Evolutionary conservation across 768 basidiomycete species (phyloP).

Genomic region (Lactarius indigo): DNA sequence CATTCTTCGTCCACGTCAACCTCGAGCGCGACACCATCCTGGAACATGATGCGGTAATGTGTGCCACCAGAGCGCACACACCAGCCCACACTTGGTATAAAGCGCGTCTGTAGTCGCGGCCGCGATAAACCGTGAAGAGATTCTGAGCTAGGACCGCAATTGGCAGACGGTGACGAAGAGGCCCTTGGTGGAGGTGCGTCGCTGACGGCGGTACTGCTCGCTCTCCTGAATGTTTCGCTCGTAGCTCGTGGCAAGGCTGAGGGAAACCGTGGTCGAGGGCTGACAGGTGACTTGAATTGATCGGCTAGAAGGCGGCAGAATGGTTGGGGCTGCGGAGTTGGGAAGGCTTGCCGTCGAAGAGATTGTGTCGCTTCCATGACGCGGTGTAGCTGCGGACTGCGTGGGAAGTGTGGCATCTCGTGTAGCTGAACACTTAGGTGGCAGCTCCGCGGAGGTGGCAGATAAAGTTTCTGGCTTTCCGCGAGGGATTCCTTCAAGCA

Average conservation of each 20-base stretch:
- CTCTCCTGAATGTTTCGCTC: constrained; percentile 22
- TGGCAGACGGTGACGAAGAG: constrained; percentile 25
- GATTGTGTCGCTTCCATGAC: background rate
- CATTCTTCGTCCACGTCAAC: constrained; percentile 44
- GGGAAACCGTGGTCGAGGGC: constrained; percentile 22
- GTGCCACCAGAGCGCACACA: constrained; percentile 41
- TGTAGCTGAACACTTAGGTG: background rate
- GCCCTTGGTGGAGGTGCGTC: background rate
- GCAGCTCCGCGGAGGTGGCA: background rate
- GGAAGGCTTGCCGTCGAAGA: background rate
- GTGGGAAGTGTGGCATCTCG: background rate
- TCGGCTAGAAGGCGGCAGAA: constrained; percentile 1
- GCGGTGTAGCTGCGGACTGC: background rate
- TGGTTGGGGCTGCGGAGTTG: background rate
- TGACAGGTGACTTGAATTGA: constrained; percentile 19
- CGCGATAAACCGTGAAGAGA: background rate
- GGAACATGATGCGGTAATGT: constrained; percentile 43
- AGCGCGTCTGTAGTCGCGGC: constrained; percentile 36
- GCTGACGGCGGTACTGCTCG: constrained; percentile 26
- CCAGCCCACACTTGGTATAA: constrained; percentile 41
- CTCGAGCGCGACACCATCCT: constrained; percentile 40
- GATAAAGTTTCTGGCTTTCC: background rate
- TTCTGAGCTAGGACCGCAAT: constrained; percentile 18
- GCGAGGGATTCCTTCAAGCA: constrained; percentile 11
- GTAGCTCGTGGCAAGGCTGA: constrained; percentile 1